A percentile compares a stretch with the other conserved stretches of the same genome.
These are phyloP conservation scores for Mycosarcoma mackinlayi DNA, from an alignment of 1,284 basidiomycete species.

Conservation along the genomic window DNA sequence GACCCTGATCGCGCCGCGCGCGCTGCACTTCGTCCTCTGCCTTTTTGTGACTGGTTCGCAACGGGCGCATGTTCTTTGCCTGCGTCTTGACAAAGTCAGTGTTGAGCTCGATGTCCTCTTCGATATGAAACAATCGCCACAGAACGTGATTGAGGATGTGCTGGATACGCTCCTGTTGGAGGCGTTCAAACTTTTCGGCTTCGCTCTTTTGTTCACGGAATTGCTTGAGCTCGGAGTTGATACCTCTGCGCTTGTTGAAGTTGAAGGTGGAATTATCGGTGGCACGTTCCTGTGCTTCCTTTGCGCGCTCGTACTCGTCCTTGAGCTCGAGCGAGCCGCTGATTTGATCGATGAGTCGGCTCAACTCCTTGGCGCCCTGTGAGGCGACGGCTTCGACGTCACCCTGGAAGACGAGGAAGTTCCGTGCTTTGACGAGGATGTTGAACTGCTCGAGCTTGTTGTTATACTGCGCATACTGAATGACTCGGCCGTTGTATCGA, in stretches of 20 bases:
- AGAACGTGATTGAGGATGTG: conserved; percentile 83
- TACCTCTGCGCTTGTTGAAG: conserved; percentile 90
- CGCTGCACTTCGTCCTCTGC: conserved; percentile 80
- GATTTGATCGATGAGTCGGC: conserved; percentile 93
- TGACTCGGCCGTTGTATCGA: conserved; percentile 60
- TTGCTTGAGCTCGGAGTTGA: conserved; percentile 93
- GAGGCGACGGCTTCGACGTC: conserved; percentile 98
- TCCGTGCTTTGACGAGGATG: conserved; percentile 98
- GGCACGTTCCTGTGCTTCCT: conserved; percentile 85
- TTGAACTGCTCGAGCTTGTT: conserved; percentile 71
- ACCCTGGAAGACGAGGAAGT: conserved; percentile 97
- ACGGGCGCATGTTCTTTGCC: conserved; percentile 75
- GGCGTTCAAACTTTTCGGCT: conserved; percentile 84
- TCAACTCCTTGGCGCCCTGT: conserved; percentile 89
- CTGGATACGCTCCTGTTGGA: conserved; percentile 80
- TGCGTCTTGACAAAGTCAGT: conserved; percentile 57
- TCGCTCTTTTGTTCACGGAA: conserved; percentile 97
- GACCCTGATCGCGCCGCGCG: conserved; percentile 46
- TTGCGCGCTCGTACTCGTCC: conserved; percentile 87
- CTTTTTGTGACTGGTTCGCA: conserved; percentile 81
- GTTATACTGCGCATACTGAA: conserved; percentile 60
- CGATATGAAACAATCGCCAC: conserved; percentile 91
- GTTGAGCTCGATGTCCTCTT: conserved; percentile 69
- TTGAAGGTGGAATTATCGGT: conserved; percentile 93
- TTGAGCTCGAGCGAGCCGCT: conserved; percentile 80